Base-by-base conservation (phyloP, 805 yeast genomes). In the Maudiozyma barnettii region DNA sequence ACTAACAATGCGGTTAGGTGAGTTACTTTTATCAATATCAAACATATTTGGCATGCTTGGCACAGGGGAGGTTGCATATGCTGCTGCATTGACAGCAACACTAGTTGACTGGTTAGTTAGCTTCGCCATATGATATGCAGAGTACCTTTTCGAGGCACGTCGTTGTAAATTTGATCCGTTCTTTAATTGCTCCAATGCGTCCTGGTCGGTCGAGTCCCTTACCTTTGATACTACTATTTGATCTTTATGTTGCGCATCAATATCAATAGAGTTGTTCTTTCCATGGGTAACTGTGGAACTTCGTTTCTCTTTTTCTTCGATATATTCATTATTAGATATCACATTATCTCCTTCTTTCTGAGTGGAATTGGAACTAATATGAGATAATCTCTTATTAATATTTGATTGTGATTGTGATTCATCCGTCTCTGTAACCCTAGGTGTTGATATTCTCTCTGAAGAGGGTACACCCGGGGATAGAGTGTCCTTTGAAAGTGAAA, bases 61-160 rank as follows among this genome's bases (percentile, higher is more conserved):
- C 13, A 33, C 42, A 2, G 43, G 41, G 9, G 46, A 45, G 8
- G 57, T 54, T 18, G 53, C 56, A 29, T 50, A 54, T 44, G 49
- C 53, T 5, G 56, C 58, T 2, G 59, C 57, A 9, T 53, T 54
- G 6, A 51, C 53, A 9, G 63, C 59, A 13, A 58, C 64, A 13
- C 59, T 49, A 7, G 60, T 52, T 10, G 75, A 60, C 49, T 67
- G 68, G 50, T 75, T 78, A 0, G 86, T 71, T 10, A 85, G 71
- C 57, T 84, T 85, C 1, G 95, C 87, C 65, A 82, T 82, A 59
- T 91, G 98, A 51, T 90, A 91, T 0, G 97, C 96, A 5, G 96
- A 88, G 60, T 84, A 91, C 47, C 99, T 72, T 55, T 91, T 83
- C 0, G 97, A 90, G 0, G 98, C 99, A 51, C 96, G 76, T 54